Conservation (phyloP, 345 rosid species). For the Firmiana major region DNA sequence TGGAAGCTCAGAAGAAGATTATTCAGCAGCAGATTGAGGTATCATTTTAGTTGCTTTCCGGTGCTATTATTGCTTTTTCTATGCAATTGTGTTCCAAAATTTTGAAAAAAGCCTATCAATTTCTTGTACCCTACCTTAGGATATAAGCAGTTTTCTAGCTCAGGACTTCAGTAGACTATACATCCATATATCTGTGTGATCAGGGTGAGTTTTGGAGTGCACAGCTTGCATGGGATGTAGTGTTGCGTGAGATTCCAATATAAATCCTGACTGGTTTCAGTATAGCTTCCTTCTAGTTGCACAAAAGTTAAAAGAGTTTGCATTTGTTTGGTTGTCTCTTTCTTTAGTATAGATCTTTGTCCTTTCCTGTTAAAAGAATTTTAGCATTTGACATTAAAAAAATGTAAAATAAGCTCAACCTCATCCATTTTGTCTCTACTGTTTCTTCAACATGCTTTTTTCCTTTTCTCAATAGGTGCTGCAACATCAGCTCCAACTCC, state of each 20-base stretch:
- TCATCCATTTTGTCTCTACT: background rate
- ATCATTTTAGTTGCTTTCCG: background rate
- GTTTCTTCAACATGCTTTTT: background rate
- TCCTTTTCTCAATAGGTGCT: slow-evolving; percentile 22
- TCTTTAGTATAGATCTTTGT: background rate
- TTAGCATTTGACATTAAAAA: background rate
- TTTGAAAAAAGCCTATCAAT: background rate
- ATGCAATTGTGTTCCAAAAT: background rate
- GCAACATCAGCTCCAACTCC: slow-evolving; percentile 35
- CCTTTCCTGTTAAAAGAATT: background rate
- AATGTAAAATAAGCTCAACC: background rate
- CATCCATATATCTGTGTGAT: background rate
- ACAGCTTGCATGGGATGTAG: background rate
- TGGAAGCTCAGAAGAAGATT: slow-evolving; percentile 53
- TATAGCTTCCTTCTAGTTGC: background rate
- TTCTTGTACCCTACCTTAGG: background rate
- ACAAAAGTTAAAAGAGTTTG: background rate
- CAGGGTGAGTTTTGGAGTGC: background rate
- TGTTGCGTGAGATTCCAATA: background rate
- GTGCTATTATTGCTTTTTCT: slow-evolving; percentile 1
- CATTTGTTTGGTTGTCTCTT: background rate
- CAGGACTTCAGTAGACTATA: background rate
- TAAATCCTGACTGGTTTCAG: background rate
- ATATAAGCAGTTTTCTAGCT: background rate
- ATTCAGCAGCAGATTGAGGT: slow-evolving; percentile 76